Evolutionary conservation across 2,329 filamentous ascomycete genomes (phyloP), one percentile per base, ranked within the genome.

Genomic region (Nectriaceae sp.): DNA sequence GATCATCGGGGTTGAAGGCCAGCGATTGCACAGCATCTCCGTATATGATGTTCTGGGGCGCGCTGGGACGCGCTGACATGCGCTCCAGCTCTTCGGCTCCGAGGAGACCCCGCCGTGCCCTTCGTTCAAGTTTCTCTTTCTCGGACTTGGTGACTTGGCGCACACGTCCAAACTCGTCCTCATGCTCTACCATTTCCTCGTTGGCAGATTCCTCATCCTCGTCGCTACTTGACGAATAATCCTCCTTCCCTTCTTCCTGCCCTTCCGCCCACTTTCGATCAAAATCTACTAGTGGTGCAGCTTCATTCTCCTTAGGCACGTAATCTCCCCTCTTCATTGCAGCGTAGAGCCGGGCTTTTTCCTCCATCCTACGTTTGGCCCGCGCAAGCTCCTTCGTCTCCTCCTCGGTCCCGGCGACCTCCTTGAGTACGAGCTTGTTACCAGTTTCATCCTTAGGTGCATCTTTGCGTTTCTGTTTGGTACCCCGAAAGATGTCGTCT

Each of bases 221-320:
- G 5, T 72, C 65, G 47, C 64, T 69, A 36, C 63, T 63, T 5
- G 55, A 64, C n/a, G 71, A 85, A 54, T 89, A 83, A 57, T 90
- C 84, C 33, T 83, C 76, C n/a, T 67, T 65, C 20, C 67, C 61
- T 52, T 65, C 87, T 46, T 84, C 75, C 20, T 41, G 54, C 22
- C 75, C 73, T 64, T 96, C 89, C 0, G 88, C 90, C 92, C 94
- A 97, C 73, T 97, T 99, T 52, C 87, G 80, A 70, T 97, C 94
- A 69, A 99, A 99, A 72, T 99, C 93, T 3, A 99, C 87, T 21
- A 96, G 80, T 20, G 82, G 79, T 58, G 85, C 82, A 36, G 82
- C 74, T 59, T 82, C 75, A 64, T 86, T 81, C 56, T 88, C 81
- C 46, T 79, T 79, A 15, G 80, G 76, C n/a, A 89, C 75, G 68